phyloP scores from a whole-genome alignment of 768 basidiomycete genomes.

The Serendipita sp. region DNA sequence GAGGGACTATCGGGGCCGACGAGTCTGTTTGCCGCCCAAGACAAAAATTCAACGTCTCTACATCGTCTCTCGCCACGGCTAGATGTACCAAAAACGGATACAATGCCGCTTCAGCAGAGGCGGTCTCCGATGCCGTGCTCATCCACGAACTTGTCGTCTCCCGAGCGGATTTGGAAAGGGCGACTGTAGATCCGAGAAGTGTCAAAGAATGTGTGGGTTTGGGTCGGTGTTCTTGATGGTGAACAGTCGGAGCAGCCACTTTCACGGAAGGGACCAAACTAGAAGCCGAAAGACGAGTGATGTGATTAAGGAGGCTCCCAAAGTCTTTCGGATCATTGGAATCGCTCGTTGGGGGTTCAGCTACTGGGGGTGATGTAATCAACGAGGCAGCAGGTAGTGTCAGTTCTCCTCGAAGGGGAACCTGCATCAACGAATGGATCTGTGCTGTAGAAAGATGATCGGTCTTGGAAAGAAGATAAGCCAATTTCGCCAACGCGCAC shows the following conservation, averaged over 20 bases:
- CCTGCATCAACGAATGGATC: conserved; percentile 57
- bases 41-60: conserved; percentile 45
- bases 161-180: conserved; percentile 23
- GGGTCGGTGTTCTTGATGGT: background rate
- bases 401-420: conserved; percentile 78
- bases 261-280: background rate
- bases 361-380: conserved; percentile 25
- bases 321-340: conserved; percentile 11
- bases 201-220: background rate
- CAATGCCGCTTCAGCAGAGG: conserved; percentile 48
- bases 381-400: conserved; percentile 27
- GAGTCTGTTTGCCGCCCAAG: conserved; percentile 15
- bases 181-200: conserved; percentile 4
- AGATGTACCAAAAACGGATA: conserved; percentile 67
- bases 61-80: conserved; percentile 55
- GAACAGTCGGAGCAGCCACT: background rate
- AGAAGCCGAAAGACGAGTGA: background rate
- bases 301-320: conserved; percentile 12
- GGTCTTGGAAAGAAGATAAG: conserved; percentile 76
- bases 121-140: conserved; percentile 60
- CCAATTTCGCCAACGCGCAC: conserved; percentile 82
- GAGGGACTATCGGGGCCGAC: too few species aligned
- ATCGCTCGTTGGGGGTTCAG: conserved; percentile 11
- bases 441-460: conserved; percentile 45
- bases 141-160: conserved; percentile 50